Base-by-base conservation (phyloP, 495 filamentous ascomycete genomes). In the Lichenothelia convexa region DNA sequence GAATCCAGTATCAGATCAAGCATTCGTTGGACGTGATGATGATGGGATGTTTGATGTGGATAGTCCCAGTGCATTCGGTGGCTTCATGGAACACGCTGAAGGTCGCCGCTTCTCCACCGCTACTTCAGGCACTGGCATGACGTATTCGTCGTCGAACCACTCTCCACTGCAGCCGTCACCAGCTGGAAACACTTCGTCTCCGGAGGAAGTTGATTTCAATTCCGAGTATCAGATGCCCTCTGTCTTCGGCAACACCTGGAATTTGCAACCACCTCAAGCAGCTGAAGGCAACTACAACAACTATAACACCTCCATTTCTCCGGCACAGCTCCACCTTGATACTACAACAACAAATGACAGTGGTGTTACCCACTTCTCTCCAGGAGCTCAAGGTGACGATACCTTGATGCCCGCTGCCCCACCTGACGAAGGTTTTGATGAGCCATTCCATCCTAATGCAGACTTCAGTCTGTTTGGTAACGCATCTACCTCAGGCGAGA, bases 141-240 rank as follows among this genome's bases (percentile, higher is more conserved):
- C 0, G 43, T 45, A 18, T 48, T 48, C 36, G 21, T 20, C 18
- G 42, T 23, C 19, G 11, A 38, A 48, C 21, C 38, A 45, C 21
- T 38, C 44, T 31, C n/a, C n/a, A n/a, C n/a, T n/a, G n/a, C n/a
- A n/a, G n/a, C n/a, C n/a, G n/a, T n/a, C n/a, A n/a, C n/a, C n/a
- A n/a, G n/a, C n/a, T n/a, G n/a, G n/a, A n/a, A 42, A 42, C n/a
- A 42, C 26, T 33, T 39, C 40, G 1, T 51, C 47, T 30, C 49
- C 53, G 3, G 41, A 53, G 30, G 44, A 41, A 18, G 38, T 54
- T n/a, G 47, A 55, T 4, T 30, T 55, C 21, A 48, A 45, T 30
- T 48, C 47, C 43, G 41, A 51, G 31, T 13, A 29, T 29, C 9
- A 13, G 9, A 41, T 38, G 31, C 21, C 40, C 17, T 53, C 51